Evolutionary conservation across 2,329 filamentous ascomycete species (phyloP).

Genomic region (Paramyrothecium sp.): DNA sequence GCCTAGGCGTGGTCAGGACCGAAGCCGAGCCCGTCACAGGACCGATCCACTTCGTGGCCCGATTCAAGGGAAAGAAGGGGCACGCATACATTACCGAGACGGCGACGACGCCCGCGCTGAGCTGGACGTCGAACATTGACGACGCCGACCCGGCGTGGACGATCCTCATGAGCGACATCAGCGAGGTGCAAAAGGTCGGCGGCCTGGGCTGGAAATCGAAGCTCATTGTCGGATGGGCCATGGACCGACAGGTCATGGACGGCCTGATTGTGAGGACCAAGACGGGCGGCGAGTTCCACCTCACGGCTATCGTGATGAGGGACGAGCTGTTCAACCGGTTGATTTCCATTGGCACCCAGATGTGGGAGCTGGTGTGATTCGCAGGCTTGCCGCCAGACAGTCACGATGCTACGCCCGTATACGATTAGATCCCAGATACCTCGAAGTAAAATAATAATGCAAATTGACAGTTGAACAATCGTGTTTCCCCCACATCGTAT

Average conservation of each 20-base stretch:
- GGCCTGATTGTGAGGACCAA: constrained; percentile 67
- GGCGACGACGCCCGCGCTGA: constrained; percentile 66
- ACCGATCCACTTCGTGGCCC: constrained; percentile 73
- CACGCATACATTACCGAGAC: constrained; percentile 68
- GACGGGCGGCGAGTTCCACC: constrained; percentile 51
- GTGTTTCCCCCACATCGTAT: no score
- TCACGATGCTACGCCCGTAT: constrained; percentile 1
- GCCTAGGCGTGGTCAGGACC: constrained; percentile 64
- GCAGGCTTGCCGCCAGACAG: background rate
- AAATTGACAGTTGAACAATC: no score
- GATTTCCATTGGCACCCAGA: constrained; percentile 73
- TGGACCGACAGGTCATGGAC: constrained; percentile 72
- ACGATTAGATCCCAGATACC: background rate
- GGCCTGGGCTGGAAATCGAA: constrained; percentile 85
- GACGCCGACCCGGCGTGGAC: constrained; percentile 64
- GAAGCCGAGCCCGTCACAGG: constrained; percentile 49
- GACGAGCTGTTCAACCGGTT: constrained; percentile 82
- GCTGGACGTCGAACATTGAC: constrained; percentile 56
- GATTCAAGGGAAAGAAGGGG: constrained; percentile 70
- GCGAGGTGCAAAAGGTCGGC: constrained; percentile 74
- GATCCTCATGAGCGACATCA: constrained; percentile 68
- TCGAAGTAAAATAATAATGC: no score
- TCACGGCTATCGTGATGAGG: constrained; percentile 70
- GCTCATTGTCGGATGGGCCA: constrained; percentile 76
- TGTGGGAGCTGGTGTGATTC: constrained; percentile 72